phyloP scores from a whole-genome alignment of 139 green algal genomes.

The Asterochloris sp. region DNA sequence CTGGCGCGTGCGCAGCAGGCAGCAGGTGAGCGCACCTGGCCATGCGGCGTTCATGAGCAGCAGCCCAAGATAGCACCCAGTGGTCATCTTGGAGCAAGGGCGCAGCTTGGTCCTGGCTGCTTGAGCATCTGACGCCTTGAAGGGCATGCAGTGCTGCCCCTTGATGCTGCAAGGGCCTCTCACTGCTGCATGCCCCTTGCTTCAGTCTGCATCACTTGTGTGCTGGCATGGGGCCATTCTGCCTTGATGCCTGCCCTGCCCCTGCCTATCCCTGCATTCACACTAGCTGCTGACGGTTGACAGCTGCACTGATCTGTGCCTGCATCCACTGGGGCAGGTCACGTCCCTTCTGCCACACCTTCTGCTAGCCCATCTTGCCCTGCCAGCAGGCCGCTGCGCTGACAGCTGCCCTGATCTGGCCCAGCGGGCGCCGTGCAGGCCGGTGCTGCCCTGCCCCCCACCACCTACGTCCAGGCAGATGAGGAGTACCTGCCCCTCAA shows the following conservation, averaged over 20 bases:
- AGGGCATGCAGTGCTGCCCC: not conserved
- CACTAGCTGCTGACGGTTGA: not conserved
- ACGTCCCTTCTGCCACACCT: not conserved
- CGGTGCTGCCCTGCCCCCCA: not conserved
- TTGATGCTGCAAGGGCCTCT: not conserved
- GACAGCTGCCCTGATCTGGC: conserved; percentile 6
- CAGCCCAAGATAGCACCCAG: not conserved
- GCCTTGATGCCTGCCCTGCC: no score
- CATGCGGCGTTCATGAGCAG: no score
- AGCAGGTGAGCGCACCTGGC: not conserved
- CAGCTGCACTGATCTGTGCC: not conserved
- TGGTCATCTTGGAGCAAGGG: not conserved
- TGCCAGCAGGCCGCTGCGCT: not conserved
- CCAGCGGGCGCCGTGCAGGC: not conserved
- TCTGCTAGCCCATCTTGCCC: not conserved
- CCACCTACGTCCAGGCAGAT: conserved; percentile 19
- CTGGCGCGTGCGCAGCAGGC: conserved; percentile 30
- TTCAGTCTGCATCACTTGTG: no score
- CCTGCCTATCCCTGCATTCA: not conserved
- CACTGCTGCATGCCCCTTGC: no score
- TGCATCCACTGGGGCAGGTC: not conserved
- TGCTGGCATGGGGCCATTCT: no score
- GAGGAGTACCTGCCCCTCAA: conserved; percentile 44
- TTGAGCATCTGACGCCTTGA: not conserved
- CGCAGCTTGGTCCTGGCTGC: not conserved